Evolutionary conservation across 352 stramenopile species (phyloP).

Genomic region (Phytophthora pini): DNA sequence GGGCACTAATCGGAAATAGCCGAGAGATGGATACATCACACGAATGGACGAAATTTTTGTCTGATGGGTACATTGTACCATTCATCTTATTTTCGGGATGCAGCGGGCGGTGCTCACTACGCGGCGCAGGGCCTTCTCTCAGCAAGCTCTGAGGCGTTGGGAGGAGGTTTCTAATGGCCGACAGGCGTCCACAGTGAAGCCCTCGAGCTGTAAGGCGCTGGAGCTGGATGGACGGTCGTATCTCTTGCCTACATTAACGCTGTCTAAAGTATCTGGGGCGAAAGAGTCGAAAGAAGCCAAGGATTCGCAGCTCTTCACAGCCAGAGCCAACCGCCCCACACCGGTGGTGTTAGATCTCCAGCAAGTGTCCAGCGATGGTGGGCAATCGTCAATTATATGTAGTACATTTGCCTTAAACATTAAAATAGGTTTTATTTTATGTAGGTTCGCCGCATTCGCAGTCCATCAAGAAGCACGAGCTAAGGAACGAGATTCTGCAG

Average conservation of each 20-base stretch:
- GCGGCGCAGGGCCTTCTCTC: slow-evolving; percentile 59
- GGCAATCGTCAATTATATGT: too few species aligned
- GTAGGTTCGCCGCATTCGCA: slow-evolving; percentile 75
- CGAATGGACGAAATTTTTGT: not conserved
- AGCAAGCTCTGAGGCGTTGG: slow-evolving; percentile 58
- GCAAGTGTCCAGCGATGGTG: slow-evolving; percentile 78
- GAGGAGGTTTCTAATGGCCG: slow-evolving; percentile 48
- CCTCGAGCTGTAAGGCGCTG: slow-evolving; percentile 32
- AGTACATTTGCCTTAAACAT: not conserved
- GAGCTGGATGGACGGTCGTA: slow-evolving; percentile 76
- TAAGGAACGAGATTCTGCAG: slow-evolving; percentile 68
- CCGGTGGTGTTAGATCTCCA: slow-evolving; percentile 78
- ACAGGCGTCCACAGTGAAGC: slow-evolving; percentile 38
- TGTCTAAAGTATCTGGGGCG: slow-evolving; percentile 39
- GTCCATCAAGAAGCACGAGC: slow-evolving; percentile 79
- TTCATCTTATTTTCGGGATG: slow-evolving; percentile 21
- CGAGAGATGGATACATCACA: slow-evolving; percentile 1
- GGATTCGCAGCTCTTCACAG: slow-evolving; percentile 49
- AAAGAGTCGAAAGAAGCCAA: slow-evolving; percentile 33
- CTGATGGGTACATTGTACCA: not conserved
- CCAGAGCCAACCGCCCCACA: slow-evolving; percentile 47
- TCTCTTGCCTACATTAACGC: slow-evolving; percentile 72
- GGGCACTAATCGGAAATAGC: not conserved
- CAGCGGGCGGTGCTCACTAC: slow-evolving; percentile 38
- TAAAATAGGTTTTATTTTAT: not conserved